phyloP scores from a whole-genome alignment of 352 stramenopile genomes.

The Aphanomyces stellatus region DNA sequence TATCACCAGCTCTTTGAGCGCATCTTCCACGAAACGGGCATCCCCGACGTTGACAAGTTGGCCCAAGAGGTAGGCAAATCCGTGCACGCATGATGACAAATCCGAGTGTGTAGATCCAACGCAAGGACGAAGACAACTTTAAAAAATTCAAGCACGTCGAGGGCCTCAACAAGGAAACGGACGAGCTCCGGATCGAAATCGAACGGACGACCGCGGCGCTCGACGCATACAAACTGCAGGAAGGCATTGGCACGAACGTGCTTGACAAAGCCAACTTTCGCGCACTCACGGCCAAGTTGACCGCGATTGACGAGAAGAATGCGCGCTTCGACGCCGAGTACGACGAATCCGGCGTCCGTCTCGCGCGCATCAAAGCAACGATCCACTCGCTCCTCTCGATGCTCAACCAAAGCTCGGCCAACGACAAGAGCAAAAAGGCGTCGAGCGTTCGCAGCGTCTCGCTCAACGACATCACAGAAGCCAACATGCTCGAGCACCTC shows the following conservation, averaged over 20 bases:
- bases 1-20: slow-evolving; percentile 55
- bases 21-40: slow-evolving; percentile 47
- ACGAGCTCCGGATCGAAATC: slow-evolving; percentile 36
- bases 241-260: slow-evolving; percentile 50
- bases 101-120: slow-evolving; percentile 24
- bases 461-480: slow-evolving; percentile 37
- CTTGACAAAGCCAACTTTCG: slow-evolving; percentile 48
- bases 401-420: slow-evolving; percentile 30
- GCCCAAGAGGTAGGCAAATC: slow-evolving; percentile 24
- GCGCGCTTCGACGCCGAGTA: slow-evolving; percentile 44
- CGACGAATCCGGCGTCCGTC: slow-evolving; percentile 42
- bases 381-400: slow-evolving; percentile 70
- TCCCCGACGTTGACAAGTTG: slow-evolving; percentile 41
- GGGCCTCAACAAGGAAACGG: slow-evolving; percentile 51
- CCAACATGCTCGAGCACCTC: slow-evolving; percentile 68
- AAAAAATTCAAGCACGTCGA: slow-evolving; percentile 73
- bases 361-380: slow-evolving; percentile 52
- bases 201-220: slow-evolving; percentile 39
- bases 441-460: neutral
- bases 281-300: slow-evolving; percentile 31
- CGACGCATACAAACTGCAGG: slow-evolving; percentile 55
- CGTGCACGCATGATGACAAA: neutral
- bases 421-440: neutral
- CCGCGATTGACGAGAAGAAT: slow-evolving; percentile 30
- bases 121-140: slow-evolving; percentile 68